Conservation (phyloP, 2,329 filamentous ascomycete genomes). For the Botrytis fragariae region DNA sequence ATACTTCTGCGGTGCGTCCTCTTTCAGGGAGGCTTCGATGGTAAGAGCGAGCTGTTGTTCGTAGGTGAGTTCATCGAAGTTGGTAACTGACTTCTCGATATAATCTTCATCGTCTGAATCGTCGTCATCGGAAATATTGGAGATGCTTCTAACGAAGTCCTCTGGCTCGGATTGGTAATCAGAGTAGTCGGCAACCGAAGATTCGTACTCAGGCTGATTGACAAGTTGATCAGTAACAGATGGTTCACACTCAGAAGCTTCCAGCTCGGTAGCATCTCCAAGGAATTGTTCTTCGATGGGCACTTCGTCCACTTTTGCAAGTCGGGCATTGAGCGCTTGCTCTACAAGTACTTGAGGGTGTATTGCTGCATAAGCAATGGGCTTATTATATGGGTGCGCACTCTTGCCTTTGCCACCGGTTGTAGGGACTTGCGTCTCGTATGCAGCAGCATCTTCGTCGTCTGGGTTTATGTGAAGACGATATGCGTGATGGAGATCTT, state of each 20-base stretch:
- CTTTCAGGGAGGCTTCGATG: not conserved
- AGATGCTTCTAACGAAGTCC: not conserved
- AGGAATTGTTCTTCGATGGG: not conserved
- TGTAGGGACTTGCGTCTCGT: not conserved
- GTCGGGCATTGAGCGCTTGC: not conserved
- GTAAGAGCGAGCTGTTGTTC: not conserved
- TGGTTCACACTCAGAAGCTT: not conserved
- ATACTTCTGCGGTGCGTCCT: not conserved
- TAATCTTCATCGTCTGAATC: not conserved
- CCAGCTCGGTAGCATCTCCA: not conserved
- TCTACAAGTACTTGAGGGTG: not conserved
- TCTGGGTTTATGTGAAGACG: not conserved
- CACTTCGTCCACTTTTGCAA: not conserved
- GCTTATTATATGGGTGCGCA: not conserved
- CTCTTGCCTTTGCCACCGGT: not conserved
- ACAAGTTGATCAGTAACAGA: not conserved
- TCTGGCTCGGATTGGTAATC: not conserved
- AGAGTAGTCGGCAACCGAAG: not conserved
- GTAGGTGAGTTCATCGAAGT: not conserved
- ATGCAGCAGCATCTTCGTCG: not conserved
- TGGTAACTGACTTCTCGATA: not conserved
- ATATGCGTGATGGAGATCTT: not conserved
- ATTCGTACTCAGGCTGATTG: not conserved
- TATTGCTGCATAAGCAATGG: not conserved
- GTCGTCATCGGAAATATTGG: not conserved